These are phyloP conservation scores for Vinca major DNA, from an alignment of 305 asterid genomes.

Conservation along the genomic window DNA sequence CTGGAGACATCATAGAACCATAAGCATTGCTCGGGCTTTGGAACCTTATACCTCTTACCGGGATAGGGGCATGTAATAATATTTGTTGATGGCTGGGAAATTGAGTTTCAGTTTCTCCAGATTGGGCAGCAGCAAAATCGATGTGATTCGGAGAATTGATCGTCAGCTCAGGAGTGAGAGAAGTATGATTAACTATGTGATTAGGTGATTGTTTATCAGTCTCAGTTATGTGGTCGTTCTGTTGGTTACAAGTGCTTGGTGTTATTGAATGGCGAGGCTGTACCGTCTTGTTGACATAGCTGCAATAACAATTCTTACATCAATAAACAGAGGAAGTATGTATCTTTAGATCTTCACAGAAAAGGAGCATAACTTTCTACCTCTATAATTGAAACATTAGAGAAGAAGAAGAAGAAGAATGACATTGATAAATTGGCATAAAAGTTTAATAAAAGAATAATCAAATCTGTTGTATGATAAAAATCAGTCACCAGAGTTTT, in stretches of 20 bases:
- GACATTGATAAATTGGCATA: background rate
- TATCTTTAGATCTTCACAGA: background rate
- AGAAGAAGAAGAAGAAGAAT: background rate
- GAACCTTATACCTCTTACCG: constrained; percentile 46
- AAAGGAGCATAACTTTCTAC: background rate
- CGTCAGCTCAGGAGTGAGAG: constrained; percentile 32
- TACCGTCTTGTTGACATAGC: constrained; percentile 51
- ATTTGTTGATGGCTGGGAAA: constrained; percentile 33
- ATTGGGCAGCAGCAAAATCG: constrained; percentile 25
- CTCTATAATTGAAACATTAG: background rate
- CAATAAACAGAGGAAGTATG: constrained; percentile 1
- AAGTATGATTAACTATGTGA: constrained; percentile 28
- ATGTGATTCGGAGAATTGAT: constrained; percentile 27
- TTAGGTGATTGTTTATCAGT: constrained; percentile 29
- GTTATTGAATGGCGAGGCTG: constrained; percentile 34
- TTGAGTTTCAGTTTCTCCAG: constrained; percentile 33
- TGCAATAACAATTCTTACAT: constrained; percentile 27
- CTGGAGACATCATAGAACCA: constrained; percentile 38
- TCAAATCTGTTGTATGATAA: background rate
- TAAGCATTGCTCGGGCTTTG: constrained; percentile 29
- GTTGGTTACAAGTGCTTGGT: constrained; percentile 40
- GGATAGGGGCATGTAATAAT: constrained; percentile 42
- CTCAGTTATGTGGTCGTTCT: constrained; percentile 28
- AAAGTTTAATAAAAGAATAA: background rate
- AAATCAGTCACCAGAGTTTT: no score